These are phyloP conservation scores for Fusarium haematococcum DNA, from an alignment of 2,329 filamentous ascomycete species.

Conservation along the genomic window DNA sequence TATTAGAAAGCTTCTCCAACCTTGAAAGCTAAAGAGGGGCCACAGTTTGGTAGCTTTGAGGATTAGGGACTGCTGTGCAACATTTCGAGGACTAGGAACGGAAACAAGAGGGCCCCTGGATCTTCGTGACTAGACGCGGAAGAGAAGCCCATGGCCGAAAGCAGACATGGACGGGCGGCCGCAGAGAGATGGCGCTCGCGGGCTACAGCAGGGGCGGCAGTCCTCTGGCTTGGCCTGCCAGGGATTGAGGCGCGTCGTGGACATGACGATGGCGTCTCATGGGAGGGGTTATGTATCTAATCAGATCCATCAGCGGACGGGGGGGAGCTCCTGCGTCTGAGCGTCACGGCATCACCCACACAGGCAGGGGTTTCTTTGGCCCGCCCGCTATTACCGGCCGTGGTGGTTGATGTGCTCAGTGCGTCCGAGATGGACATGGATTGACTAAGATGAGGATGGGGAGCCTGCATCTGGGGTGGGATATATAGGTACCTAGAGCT, in stretches of 20 bases:
- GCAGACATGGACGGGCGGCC: not conserved
- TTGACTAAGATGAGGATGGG: not conserved
- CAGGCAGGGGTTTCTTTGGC: conserved; percentile 14
- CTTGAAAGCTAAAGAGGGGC: conserved; percentile 9
- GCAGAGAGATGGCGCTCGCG: not conserved
- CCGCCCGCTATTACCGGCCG: conserved; percentile 21
- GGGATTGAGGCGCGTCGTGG: not conserved
- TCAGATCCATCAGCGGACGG: conserved; percentile 37
- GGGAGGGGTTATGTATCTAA: conserved; percentile 44
- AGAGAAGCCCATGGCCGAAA: not conserved
- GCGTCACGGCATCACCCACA: conserved; percentile 16
- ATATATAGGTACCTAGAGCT: not conserved
- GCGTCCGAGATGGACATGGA: conserved; percentile 20
- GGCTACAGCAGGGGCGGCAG: conserved; percentile 9
- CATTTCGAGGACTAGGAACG: conserved; percentile 2
- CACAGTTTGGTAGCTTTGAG: not conserved
- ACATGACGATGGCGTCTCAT: conserved; percentile 15
- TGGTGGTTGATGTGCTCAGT: conserved; percentile 23
- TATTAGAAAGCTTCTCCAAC: not conserved
- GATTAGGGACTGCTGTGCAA: conserved; percentile 3
- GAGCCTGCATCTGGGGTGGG: not conserved
- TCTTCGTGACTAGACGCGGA: not conserved
- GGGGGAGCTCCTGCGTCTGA: not conserved
- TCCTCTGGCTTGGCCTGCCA: conserved; percentile 5
- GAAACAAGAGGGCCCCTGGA: not conserved